Base-by-base conservation (phyloP, 2,329 filamentous ascomycete genomes). In the Capronia coronata region DNA sequence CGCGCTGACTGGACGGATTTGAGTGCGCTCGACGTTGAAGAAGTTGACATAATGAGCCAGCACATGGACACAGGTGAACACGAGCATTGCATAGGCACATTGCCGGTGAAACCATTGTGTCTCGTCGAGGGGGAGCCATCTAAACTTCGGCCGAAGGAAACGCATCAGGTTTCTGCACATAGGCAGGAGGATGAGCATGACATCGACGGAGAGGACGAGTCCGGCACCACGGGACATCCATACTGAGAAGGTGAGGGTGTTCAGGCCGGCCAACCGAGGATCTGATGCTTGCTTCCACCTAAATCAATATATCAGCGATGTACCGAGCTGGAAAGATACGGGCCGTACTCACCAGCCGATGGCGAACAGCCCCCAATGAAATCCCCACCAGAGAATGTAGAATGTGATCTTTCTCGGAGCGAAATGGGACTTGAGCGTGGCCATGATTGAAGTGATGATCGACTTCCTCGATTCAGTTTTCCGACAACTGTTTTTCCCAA, bases 51-150 rank as follows among this genome's bases (percentile, higher is more conserved):
- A 98, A 70, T 98, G 93, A 43, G 81, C 81, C 11, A 76, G 65
- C 1, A 83, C 84, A 67, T 98, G 93, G 22, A 87, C 68, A 43
- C 82, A 77, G 22, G 84, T 86, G 68, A 90, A 98, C 48, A 95
- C 65, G 2, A 97, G 75, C 71, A 97, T 74, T 1, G 88, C 76
- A 65, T 98, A 98, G 14, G 93, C 91, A 37, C 94, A 79, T 68
- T 98, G 93, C 57, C 91, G 79, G 72, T 98, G 93, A 69, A 98
- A 94, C 89, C 89, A 98, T 59, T 90, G 78, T 52, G 89, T 94
- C 71, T 98, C 93, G 63, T 98, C 93, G n/a, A 98, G 77, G 3
- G 93, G 93, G 10, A 97, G 66, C 73, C 86, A 95, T 67, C 82
- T 80, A 57, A 95, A 71, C 73, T 94, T 94, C 21, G 93, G 93